Conservation (phyloP, 768 basidiomycete genomes). For the Lepiota brunneoincarnata region DNA sequence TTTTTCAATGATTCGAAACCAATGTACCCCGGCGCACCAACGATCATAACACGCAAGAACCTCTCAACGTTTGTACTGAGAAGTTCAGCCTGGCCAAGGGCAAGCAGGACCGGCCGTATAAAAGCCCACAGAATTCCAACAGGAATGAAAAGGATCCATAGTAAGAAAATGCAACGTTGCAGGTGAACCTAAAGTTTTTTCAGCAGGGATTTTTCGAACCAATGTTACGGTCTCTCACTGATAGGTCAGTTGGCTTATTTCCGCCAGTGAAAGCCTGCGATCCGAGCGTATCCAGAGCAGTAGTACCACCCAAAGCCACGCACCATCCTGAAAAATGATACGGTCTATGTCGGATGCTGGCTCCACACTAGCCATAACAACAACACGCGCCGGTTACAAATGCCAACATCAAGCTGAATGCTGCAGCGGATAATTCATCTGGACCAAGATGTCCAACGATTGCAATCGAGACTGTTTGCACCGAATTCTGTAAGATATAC, state of each 20-base stretch:
- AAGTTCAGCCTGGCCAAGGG: conserved; percentile 55
- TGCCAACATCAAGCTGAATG: conserved; percentile 75
- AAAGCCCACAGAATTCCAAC: conserved; percentile 32
- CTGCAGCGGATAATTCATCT: conserved; percentile 65
- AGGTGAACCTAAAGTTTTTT: conserved; percentile 35
- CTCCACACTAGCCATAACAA: conserved; percentile 19
- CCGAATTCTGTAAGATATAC: conserved; percentile 52
- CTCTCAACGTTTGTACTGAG: conserved; percentile 61
- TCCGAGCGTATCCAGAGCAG: conserved; percentile 74
- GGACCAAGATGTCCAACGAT: conserved; percentile 66
- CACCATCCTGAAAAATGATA: conserved; percentile 58
- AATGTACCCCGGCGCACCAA: conserved; percentile 71
- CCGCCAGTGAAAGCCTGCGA: conserved; percentile 76
- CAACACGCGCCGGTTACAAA: conserved; percentile 71
- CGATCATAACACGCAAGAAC: conserved; percentile 61
- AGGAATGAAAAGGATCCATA: conserved; percentile 66
- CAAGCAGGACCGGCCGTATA: conserved; percentile 47
- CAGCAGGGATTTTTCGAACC: too few relatives aligned
- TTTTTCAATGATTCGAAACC: conserved; percentile 78
- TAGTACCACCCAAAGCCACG: conserved; percentile 75
- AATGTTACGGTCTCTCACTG: conserved; percentile 32
- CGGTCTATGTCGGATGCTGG: conserved; percentile 43
- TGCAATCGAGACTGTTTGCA: conserved; percentile 63
- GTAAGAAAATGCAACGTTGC: conserved; percentile 63
- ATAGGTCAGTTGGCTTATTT: conserved; percentile 56